These are phyloP conservation scores for Monilinia fructigena DNA, from an alignment of 2,329 filamentous ascomycete genomes.

Conservation along the genomic window DNA sequence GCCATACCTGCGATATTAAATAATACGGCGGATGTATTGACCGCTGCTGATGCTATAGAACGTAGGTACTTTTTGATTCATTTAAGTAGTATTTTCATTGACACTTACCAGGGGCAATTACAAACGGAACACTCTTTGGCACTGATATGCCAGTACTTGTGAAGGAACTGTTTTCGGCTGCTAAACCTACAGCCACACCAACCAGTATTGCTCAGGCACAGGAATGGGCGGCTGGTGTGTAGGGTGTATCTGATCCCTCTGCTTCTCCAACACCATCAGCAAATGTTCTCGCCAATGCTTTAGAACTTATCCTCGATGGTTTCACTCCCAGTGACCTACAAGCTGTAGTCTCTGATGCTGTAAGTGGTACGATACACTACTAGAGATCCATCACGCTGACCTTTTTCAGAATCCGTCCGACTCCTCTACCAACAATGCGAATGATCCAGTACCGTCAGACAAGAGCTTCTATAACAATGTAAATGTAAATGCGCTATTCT, in stretches of 20 bases:
- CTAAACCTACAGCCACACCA: conserved; percentile 36
- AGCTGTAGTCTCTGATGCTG: conserved; percentile 16
- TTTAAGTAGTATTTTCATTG: background rate
- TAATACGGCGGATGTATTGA: background rate
- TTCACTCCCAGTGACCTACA: conserved; percentile 27
- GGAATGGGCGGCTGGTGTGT: conserved; percentile 20
- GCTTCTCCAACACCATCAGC: conserved; percentile 23
- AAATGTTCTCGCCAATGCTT: conserved; percentile 26
- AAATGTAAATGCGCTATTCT: conserved; percentile 48
- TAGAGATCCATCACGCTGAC: background rate
- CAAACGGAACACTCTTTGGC: conserved; percentile 27
- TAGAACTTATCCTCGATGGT: conserved; percentile 27
- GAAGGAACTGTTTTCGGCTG: conserved; percentile 29
- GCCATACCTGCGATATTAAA: background rate
- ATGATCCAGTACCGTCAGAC: background rate
- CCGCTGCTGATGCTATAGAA: background rate
- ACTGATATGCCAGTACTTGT: conserved; percentile 26
- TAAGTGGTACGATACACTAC: background rate
- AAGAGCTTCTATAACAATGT: conserved; percentile 33
- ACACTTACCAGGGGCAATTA: conserved; percentile 23
- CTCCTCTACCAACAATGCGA: background rate
- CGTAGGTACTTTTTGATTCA: background rate
- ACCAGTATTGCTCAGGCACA: conserved; percentile 31
- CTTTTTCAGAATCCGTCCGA: background rate
- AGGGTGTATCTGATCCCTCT: conserved; percentile 15